Conservation (phyloP, 108 stramenopile genomes). For the Fragilaria radians region DNA sequence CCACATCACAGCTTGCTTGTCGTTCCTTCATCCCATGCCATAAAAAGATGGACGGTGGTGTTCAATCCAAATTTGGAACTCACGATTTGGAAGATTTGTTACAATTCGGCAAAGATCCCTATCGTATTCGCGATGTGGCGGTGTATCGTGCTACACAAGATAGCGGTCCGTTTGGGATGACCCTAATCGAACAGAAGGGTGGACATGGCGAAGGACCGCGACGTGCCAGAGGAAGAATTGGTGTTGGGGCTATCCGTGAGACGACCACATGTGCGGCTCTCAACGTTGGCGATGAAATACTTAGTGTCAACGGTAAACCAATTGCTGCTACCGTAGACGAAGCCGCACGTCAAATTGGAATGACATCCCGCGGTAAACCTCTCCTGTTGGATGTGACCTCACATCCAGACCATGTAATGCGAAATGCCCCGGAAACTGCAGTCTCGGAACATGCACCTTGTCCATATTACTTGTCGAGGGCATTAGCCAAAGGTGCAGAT, state of each 20-base stretch:
- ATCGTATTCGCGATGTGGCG: conserved; percentile 38
- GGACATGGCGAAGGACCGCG: too few species aligned
- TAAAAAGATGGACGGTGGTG: conserved; percentile 40
- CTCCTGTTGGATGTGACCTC: conserved; percentile 40
- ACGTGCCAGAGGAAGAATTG: too few species aligned
- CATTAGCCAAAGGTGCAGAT: conserved; percentile 58
- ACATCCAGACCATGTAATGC: conserved; percentile 13
- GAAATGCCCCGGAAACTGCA: conserved; percentile 11
- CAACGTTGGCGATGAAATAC: conserved; percentile 33
- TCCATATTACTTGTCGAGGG: conserved; percentile 83
- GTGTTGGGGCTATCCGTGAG: conserved; percentile 12
- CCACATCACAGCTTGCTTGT: conserved; percentile 26
- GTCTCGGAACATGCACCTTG: conserved; percentile 62
- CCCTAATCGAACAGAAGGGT: conserved; percentile 15
- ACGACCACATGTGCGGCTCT: conserved; percentile 35
- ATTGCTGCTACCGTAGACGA: not conserved
- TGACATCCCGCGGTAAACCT: conserved; percentile 19
- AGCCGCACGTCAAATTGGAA: not conserved
- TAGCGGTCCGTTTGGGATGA: conserved; percentile 46
- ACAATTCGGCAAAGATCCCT: conserved; percentile 53
- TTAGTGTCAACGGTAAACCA: conserved; percentile 41
- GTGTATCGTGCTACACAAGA: conserved; percentile 34
- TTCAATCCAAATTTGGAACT: conserved; percentile 51
- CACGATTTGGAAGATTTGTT: conserved; percentile 80
- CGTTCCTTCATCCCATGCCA: conserved; percentile 31